Conservation (phyloP, 1,284 basidiomycete genomes). For the Marasmius sp. region DNA sequence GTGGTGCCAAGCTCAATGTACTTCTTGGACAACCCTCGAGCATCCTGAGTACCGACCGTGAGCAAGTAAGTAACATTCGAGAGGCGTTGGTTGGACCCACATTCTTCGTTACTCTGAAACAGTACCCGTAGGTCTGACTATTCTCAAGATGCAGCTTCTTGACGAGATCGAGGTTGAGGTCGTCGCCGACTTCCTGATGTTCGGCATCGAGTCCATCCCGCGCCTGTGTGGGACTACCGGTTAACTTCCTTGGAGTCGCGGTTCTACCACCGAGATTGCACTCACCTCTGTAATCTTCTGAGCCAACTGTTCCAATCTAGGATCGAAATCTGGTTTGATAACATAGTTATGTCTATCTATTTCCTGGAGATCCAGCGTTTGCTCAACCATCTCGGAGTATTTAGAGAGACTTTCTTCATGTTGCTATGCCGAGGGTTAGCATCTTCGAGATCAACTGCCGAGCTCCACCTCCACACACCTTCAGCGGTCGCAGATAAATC, state of each 20-base stretch:
- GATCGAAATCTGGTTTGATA: slow-evolving; percentile 91
- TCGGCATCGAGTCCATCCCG: slow-evolving; percentile 86
- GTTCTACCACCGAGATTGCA: background rate
- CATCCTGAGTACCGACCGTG: slow-evolving; percentile 58
- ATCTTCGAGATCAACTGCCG: background rate
- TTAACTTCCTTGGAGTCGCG: background rate
- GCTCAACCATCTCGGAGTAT: slow-evolving; percentile 93
- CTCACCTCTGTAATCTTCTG: slow-evolving; percentile 61
- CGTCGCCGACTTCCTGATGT: slow-evolving; percentile 71
- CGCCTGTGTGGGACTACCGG: slow-evolving; percentile 34
- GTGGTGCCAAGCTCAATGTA: slow-evolving; percentile 87
- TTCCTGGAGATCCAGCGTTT: slow-evolving; percentile 90
- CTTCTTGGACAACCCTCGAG: slow-evolving; percentile 71
- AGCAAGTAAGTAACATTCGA: background rate
- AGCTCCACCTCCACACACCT: slow-evolving; percentile 38
- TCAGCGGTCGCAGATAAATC: slow-evolving; percentile 61
- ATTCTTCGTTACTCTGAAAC: slow-evolving; percentile 90
- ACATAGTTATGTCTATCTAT: slow-evolving; percentile 85
- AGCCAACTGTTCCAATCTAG: slow-evolving; percentile 70
- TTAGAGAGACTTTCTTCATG: slow-evolving; percentile 66
- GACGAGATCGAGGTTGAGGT: slow-evolving; percentile 85
- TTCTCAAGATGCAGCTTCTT: slow-evolving; percentile 98
- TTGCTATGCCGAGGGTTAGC: slow-evolving; percentile 42
- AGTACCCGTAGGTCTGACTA: slow-evolving; percentile 88
- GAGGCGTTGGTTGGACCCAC: slow-evolving; percentile 46